Conservation (phyloP, 441 rosid genomes). For the Hypseocharis bilobata region DNA sequence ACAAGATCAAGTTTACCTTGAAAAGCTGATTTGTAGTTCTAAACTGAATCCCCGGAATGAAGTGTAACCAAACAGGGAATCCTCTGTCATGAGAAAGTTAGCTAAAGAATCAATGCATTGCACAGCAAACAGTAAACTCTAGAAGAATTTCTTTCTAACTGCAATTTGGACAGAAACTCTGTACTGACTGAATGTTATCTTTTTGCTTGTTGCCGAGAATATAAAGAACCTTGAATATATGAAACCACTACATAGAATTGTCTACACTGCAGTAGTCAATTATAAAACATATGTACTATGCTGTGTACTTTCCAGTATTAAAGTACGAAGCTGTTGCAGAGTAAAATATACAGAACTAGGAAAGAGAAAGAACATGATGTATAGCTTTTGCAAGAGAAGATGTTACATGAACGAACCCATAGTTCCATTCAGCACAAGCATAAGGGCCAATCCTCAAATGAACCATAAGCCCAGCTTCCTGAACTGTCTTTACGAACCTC, state of each 20-base stretch:
- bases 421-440: slow-evolving; percentile 72
- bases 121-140: not conserved
- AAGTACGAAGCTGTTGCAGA: not conserved
- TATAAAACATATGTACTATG: not conserved
- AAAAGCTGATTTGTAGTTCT: slow-evolving; percentile 43
- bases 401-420: slow-evolving; percentile 34
- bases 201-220: not conserved
- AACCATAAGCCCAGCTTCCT: slow-evolving; percentile 57
- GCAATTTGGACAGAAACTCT: not conserved
- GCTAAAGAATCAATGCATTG: not conserved
- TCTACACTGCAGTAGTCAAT: not conserved
- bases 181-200: not conserved
- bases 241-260: not conserved
- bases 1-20: slow-evolving; percentile 31
- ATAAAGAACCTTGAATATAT: not conserved
- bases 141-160: not conserved
- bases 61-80: slow-evolving; percentile 68
- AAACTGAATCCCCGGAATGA: slow-evolving; percentile 62
- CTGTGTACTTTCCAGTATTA: not conserved
- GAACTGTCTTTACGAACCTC: slow-evolving; percentile 44
- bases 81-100: slow-evolving; percentile 33
- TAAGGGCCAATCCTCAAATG: slow-evolving; percentile 66
- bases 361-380: not conserved
- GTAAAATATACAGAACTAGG: not conserved
- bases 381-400: not conserved